Evolutionary conservation across 495 filamentous ascomycete genomes (phyloP).

Genomic region (Penicillium canariense): DNA sequence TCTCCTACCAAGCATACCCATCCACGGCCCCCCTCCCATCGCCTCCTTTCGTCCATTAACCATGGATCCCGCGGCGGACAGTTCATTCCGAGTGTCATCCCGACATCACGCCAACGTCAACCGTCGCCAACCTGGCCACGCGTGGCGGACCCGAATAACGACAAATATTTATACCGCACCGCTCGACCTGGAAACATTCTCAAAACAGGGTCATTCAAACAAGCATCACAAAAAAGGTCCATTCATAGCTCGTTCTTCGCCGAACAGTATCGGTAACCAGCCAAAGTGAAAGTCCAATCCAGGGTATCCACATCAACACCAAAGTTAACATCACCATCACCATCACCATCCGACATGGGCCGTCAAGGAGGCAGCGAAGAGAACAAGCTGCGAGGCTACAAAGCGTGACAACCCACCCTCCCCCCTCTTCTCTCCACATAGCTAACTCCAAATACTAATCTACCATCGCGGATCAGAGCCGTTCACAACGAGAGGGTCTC

Average conservation of each 20-base stretch:
- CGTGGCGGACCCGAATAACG: constrained; percentile 7
- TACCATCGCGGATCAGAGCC: neutral
- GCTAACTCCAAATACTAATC: neutral
- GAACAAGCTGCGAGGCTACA: constrained; percentile 22
- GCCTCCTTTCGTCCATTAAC: neutral
- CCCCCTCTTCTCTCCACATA: neutral
- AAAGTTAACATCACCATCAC: too few relatives aligned
- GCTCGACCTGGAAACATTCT: neutral
- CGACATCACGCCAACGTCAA: constrained; percentile 10
- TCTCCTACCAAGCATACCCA: too few relatives aligned
- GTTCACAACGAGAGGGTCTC: neutral
- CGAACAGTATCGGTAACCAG: too few relatives aligned
- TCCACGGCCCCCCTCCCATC: too few relatives aligned
- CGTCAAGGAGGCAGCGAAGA: constrained; percentile 1
- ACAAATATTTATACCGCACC: neutral
- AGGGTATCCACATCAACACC: too few relatives aligned
- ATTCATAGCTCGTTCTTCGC: too few relatives aligned
- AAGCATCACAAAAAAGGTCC: neutral
- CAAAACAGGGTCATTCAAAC: neutral
- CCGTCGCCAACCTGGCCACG: constrained; percentile 7
- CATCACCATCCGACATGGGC: constrained; percentile 6
- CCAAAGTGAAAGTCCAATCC: neutral
- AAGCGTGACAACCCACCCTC: constrained; percentile 11
- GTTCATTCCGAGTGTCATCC: constrained; percentile 14
- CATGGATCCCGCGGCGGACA: neutral